Base-by-base conservation (phyloP, 2,329 filamentous ascomycete species). In the Fusarium haematococcum region DNA sequence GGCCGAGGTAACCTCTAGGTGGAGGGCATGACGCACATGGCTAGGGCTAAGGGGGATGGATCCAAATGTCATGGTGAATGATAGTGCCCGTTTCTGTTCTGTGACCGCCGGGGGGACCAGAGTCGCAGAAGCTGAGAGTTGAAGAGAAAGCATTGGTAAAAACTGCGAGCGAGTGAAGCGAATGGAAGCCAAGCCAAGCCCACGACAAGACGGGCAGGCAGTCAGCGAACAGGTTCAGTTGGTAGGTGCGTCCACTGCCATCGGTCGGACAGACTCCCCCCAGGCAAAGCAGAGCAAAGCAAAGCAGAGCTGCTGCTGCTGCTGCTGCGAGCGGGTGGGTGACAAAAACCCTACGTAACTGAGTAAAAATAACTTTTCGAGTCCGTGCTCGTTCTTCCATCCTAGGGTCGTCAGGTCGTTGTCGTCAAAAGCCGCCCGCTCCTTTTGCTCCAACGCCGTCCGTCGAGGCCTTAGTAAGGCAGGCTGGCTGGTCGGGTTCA, bases 341-440 rank as follows among this genome's bases (percentile, higher is more conserved):
- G 71, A 77, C 77, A 78, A 76, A 78, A 74, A 75, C 52, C 68
- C 67, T 69, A 71, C 67, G 75, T 76, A 67, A 71, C 67, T 64
- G 67, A 67, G 70, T 80, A 81, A 80, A 80, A 81, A 81, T 80
- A 81, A 79, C 79, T 76, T 75, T 75, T 30, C 58, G 59, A 35
- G 76, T 71, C 77, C 76, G 75, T 77, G 77, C 77, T 75, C 59
- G 52, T 61, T 37, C 63, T 32, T 6, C 35, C 48, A 39, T 14
- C 61, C 52, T 14, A 58, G 54, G 54, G 54, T 48, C 41, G 52
- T 63, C 54, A 66, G 50, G 61, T 48, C 37, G 33, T 62, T 39
- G 57, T 48, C 37, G 39, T 60, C 60, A 27, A 73, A 32, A 35
- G 13, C 54, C 54, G 54, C 54, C 45, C 45, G 25, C 25, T 50